Conservation (phyloP, 1,284 basidiomycete species). For the Amylostereum areolatum region DNA sequence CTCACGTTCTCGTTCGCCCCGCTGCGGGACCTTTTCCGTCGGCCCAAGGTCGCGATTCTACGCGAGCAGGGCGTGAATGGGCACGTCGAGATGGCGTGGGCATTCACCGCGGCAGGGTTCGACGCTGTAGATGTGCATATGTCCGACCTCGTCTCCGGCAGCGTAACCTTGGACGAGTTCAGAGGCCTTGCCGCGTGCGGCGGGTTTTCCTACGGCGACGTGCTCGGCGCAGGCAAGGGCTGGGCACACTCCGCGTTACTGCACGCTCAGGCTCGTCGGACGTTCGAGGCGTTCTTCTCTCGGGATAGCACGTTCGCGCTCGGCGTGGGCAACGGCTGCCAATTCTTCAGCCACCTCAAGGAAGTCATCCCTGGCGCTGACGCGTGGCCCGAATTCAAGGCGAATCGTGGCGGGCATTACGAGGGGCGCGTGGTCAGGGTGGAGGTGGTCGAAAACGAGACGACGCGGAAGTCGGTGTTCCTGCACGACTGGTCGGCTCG, state of each 20-base stretch:
- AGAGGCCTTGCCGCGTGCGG: constrained; percentile 92
- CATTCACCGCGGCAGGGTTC: constrained; percentile 91
- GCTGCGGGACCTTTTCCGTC: constrained; percentile 15
- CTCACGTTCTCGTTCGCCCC: constrained; percentile 57
- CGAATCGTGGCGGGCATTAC: constrained; percentile 84
- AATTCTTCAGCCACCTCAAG: constrained; percentile 87
- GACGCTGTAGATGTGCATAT: constrained; percentile 96
- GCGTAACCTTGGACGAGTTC: constrained; percentile 63
- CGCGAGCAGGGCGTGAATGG: constrained; percentile 99
- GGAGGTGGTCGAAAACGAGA: constrained; percentile 57
- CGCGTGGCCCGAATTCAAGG: constrained; percentile 89
- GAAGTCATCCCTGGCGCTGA: constrained; percentile 85
- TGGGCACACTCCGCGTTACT: constrained; percentile 95
- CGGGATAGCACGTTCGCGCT: constrained; percentile 82
- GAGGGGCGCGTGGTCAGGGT: constrained; percentile 85
- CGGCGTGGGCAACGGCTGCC: constrained; percentile 98
- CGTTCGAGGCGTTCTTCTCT: constrained; percentile 82
- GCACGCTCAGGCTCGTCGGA: constrained; percentile 64
- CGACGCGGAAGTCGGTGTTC: constrained; percentile 71
- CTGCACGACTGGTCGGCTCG: constrained; percentile 80
- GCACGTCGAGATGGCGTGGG: constrained; percentile 98
- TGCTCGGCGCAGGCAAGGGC: constrained; percentile 94
- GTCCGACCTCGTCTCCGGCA: constrained; percentile 87
- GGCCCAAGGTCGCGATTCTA: constrained; percentile 91
- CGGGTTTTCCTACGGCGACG: constrained; percentile 96